phyloP scores from a whole-genome alignment of 2,329 filamentous ascomycete species.

The Madurella mycetomatis region DNA sequence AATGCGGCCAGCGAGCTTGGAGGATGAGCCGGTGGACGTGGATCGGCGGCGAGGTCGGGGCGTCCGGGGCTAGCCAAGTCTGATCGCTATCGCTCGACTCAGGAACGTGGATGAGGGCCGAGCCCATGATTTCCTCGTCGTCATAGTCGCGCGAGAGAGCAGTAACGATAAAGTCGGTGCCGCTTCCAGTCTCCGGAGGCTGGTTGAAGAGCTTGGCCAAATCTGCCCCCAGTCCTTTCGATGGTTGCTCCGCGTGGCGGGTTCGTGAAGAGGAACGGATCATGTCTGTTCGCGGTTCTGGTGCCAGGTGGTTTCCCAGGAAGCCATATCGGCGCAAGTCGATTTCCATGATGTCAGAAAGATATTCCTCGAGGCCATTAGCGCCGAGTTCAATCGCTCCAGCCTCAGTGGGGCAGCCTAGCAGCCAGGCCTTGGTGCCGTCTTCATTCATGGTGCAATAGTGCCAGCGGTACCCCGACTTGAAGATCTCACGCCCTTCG shows the following conservation, averaged over 20 bases:
- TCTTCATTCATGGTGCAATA: conserved; percentile 96
- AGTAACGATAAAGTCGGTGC: conserved; percentile 86
- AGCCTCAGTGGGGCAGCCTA: conserved; percentile 82
- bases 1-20: conserved; percentile 94
- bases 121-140: conserved; percentile 58
- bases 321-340: conserved; percentile 90
- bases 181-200: conserved; percentile 76
- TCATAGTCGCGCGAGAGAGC: conserved; percentile 76
- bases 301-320: conserved; percentile 68
- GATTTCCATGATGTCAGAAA: conserved; percentile 91
- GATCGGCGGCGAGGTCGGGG: conserved; percentile 73
- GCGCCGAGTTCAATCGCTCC: conserved; percentile 60
- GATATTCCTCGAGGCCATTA: conserved; percentile 78
- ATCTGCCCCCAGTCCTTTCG: conserved; percentile 73
- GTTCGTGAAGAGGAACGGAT: conserved; percentile 44
- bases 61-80: conserved; percentile 57
- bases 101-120: conserved; percentile 44
- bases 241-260: conserved; percentile 49
- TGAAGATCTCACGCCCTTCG: conserved; percentile 91
- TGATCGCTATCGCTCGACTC: conserved; percentile 40
- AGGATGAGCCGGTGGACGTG: conserved; percentile 94
- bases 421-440: conserved; percentile 91
- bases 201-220: conserved; percentile 84
- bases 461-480: conserved; percentile 90
- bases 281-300: conserved; percentile 49